These are phyloP conservation scores for Podospora appendiculata DNA, from an alignment of 495 filamentous ascomycete species.

Conservation along the genomic window DNA sequence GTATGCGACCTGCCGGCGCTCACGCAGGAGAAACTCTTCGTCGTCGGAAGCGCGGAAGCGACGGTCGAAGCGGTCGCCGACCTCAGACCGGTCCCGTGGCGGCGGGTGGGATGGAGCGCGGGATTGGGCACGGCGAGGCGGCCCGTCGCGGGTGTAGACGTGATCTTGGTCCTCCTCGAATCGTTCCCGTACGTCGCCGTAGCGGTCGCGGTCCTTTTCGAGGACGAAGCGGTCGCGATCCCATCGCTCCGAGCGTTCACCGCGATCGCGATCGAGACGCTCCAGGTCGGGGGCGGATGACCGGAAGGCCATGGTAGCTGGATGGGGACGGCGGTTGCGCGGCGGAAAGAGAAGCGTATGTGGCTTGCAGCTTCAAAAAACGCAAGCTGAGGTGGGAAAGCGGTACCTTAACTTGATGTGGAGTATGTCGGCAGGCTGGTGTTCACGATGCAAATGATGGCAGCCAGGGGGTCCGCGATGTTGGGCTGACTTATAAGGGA, in stretches of 20 bases:
- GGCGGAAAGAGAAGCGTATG: not conserved
- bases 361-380: not conserved
- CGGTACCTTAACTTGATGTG: too few relatives aligned
- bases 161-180: slow-evolving; percentile 22
- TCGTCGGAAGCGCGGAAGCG: slow-evolving; percentile 23
- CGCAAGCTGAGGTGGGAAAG: too few relatives aligned
- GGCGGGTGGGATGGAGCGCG: slow-evolving; percentile 5
- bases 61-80: slow-evolving; percentile 23
- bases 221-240: slow-evolving; percentile 34
- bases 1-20: slow-evolving; percentile 27
- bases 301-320: slow-evolving; percentile 20
- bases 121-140: not conserved
- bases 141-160: slow-evolving; percentile 13
- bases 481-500: too few relatives aligned
- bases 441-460: too few relatives aligned
- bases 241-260: slow-evolving; percentile 30
- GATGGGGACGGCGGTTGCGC: not conserved
- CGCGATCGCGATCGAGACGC: slow-evolving; percentile 14
- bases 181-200: slow-evolving; percentile 27
- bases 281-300: slow-evolving; percentile 28
- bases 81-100: slow-evolving; percentile 19
- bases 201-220: slow-evolving; percentile 21
- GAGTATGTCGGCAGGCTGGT: too few relatives aligned
- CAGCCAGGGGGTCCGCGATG: too few relatives aligned
- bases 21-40: slow-evolving; percentile 24